Percentiles rank a stretch among this genome's conserved stretches.
phyloP scores from a whole-genome alignment of 768 basidiomycete genomes.

The Crassisporium funariophilum region DNA sequence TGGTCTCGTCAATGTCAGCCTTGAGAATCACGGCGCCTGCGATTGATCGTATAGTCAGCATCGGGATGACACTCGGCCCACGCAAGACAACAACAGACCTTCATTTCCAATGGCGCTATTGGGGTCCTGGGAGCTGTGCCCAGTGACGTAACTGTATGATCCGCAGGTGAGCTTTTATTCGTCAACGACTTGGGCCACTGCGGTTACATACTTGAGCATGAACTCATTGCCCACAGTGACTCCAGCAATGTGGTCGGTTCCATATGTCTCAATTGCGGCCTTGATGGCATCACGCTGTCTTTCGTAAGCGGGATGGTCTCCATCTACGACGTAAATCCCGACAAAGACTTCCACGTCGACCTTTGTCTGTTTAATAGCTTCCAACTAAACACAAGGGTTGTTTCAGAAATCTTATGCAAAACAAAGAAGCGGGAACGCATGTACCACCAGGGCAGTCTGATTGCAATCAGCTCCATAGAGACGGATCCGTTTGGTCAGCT shows the following conservation, averaged over 20 bases:
- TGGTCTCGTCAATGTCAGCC: slow-evolving; percentile 67
- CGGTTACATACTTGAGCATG: slow-evolving; percentile 86
- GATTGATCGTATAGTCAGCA: neutral
- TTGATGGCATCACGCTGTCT: slow-evolving; percentile 70
- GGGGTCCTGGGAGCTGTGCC: slow-evolving; percentile 48
- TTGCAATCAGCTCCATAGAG: slow-evolving; percentile 90
- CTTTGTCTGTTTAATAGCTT: slow-evolving; percentile 88
- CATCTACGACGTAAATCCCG: slow-evolving; percentile 64
- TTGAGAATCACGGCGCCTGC: slow-evolving; percentile 62
- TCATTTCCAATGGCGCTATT: slow-evolving; percentile 57
- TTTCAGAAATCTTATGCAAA: neutral
- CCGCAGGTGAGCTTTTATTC: slow-evolving; percentile 1
- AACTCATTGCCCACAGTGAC: slow-evolving; percentile 93
- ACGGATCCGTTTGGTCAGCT: slow-evolving; percentile 77
- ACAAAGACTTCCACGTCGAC: slow-evolving; percentile 82
- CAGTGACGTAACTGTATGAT: slow-evolving; percentile 57
- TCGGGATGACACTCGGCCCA: neutral
- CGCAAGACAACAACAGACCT: slow-evolving; percentile 24
- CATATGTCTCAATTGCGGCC: slow-evolving; percentile 74
- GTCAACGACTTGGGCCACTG: too few species aligned
- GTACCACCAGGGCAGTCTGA: slow-evolving; percentile 72
- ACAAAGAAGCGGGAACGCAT: slow-evolving; percentile 21
- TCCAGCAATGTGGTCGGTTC: slow-evolving; percentile 73
- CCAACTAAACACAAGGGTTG: slow-evolving; percentile 48
- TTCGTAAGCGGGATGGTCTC: slow-evolving; percentile 63